Conservation (phyloP, 192 early-diverging fungal genomes). For the Oehlia diaphana region DNA sequence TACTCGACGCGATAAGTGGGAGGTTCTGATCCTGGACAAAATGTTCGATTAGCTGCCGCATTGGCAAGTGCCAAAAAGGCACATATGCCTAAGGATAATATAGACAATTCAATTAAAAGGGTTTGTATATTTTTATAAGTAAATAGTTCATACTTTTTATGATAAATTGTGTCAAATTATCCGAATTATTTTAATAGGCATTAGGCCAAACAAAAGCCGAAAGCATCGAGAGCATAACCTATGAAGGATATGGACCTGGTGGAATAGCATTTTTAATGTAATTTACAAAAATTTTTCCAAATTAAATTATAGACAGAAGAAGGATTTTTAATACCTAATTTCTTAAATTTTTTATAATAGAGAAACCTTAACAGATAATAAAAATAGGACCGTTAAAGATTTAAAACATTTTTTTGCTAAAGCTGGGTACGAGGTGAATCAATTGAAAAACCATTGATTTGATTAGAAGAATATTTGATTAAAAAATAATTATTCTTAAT, state of each 20-base stretch:
- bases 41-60: slow-evolving; percentile 58
- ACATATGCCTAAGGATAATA: slow-evolving; percentile 71
- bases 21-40: slow-evolving; percentile 56
- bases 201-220: slow-evolving; percentile 45
- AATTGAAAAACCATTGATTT: neutral
- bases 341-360: slow-evolving; percentile 16
- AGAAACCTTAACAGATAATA: slow-evolving; percentile 58
- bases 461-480: neutral
- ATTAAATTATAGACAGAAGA: neutral
- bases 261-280: slow-evolving; percentile 66
- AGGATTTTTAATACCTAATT: neutral
- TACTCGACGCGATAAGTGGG: slow-evolving; percentile 38
- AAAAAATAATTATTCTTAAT: too few species aligned
- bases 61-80: slow-evolving; percentile 54
- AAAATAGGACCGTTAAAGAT: slow-evolving; percentile 61
- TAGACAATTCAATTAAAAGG: slow-evolving; percentile 71
- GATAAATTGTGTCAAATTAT: neutral
- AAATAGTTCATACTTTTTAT: neutral
- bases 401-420: slow-evolving; percentile 59
- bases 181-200: neutral
- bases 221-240: slow-evolving; percentile 53
- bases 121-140: slow-evolving; percentile 28
- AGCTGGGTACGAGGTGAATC: slow-evolving; percentile 37
- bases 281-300: neutral
- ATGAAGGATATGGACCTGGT: slow-evolving; percentile 64